phyloP scores from a whole-genome alignment of 2,329 filamentous ascomycete species.

The Penicillium janthinellum region DNA sequence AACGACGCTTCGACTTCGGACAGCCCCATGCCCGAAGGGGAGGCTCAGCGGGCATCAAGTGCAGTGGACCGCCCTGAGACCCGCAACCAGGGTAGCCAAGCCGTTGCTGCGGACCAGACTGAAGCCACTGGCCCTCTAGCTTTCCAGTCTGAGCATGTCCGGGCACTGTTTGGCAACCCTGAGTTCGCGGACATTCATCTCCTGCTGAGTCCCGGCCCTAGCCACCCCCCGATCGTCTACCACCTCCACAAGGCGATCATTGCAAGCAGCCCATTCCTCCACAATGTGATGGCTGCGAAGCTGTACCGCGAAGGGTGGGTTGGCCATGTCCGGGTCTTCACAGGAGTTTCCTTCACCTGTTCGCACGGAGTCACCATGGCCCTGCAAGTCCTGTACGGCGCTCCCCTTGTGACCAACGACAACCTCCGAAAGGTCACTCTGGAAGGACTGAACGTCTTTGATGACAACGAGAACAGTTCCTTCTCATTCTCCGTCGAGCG shows the following conservation, averaged over 20 bases:
- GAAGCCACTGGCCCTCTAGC: background rate
- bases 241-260: constrained; percentile 6
- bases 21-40: background rate
- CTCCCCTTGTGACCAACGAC: background rate
- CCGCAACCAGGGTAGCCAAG: background rate
- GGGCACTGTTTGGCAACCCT: background rate
- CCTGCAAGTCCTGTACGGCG: constrained; percentile 3
- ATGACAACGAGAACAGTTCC: background rate
- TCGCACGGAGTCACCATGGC: constrained; percentile 3
- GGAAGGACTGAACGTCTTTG: background rate
- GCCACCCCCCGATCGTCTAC: background rate
- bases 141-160: background rate
- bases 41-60: background rate
- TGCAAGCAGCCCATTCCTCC: constrained; percentile 3
- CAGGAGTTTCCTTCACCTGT: background rate
- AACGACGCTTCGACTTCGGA: background rate
- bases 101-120: background rate
- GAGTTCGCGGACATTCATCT: constrained; percentile 6
- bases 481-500: constrained; percentile 18
- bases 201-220: background rate
- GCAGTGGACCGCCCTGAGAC: background rate
- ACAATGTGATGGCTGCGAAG: background rate
- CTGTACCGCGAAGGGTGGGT: background rate
- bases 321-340: background rate
- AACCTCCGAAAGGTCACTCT: background rate